Evolutionary conservation across 805 yeast species (phyloP).

Genomic region (Ogataea zsoltii): DNA sequence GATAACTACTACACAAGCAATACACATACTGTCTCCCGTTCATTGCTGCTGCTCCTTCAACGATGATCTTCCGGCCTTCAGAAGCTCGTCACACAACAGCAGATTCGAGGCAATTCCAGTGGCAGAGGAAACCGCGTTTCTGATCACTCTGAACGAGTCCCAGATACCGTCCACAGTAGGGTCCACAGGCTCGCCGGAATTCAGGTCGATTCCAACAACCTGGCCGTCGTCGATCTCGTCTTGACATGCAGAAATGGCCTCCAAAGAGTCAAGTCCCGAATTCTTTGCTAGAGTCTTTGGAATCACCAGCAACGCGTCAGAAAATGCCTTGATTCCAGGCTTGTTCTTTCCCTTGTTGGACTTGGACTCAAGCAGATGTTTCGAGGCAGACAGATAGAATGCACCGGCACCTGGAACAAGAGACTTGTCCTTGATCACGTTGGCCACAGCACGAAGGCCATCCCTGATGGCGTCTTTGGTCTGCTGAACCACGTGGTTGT

Average conservation of each 20-base stretch:
- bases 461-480: slow-evolving; percentile 97
- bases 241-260: slow-evolving; percentile 83
- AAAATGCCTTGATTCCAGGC: slow-evolving; percentile 90
- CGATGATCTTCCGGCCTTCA: slow-evolving; percentile 95
- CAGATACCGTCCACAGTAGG: slow-evolving; percentile 93
- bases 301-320: slow-evolving; percentile 85
- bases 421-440: slow-evolving; percentile 79
- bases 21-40: not conserved
- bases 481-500: slow-evolving; percentile 83
- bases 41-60: slow-evolving; percentile 49
- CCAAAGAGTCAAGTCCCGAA: slow-evolving; percentile 92
- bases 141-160: slow-evolving; percentile 92
- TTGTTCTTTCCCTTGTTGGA: slow-evolving; percentile 79
- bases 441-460: slow-evolving; percentile 92
- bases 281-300: slow-evolving; percentile 92
- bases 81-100: slow-evolving; percentile 89
- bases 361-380: slow-evolving; percentile 58
- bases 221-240: slow-evolving; percentile 83
- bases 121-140: slow-evolving; percentile 91
- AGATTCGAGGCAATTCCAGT: slow-evolving; percentile 93
- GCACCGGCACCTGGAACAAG: slow-evolving; percentile 98
- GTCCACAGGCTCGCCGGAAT: slow-evolving; percentile 93
- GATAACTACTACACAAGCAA: not conserved
- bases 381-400: slow-evolving; percentile 80
- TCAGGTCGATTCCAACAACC: slow-evolving; percentile 86